These are phyloP conservation scores for Avena eriantha DNA, from an alignment of 176 grass and related monocot genomes.

Conservation along the genomic window DNA sequence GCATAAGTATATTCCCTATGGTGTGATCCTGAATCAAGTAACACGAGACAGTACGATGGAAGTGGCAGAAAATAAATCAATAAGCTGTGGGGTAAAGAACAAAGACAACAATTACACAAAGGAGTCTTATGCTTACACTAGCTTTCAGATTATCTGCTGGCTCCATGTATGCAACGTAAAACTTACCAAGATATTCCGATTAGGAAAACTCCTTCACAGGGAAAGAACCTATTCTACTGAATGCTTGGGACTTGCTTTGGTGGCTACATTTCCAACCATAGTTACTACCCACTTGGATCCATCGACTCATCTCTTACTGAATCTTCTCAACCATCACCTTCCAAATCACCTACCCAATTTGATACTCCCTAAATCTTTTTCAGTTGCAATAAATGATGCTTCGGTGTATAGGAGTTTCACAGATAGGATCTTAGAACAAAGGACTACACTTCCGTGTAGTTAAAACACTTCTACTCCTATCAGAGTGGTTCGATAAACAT, in stretches of 20 bases:
- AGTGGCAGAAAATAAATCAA: neutral
- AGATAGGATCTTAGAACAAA: neutral
- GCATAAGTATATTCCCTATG: neutral
- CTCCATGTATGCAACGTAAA: neutral
- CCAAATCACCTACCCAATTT: neutral
- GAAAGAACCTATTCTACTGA: neutral
- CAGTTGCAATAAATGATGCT: constrained; percentile 14
- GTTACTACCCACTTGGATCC: neutral
- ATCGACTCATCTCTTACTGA: neutral
- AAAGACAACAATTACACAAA: neutral
- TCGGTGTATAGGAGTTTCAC: neutral
- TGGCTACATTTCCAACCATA: constrained; percentile 22
- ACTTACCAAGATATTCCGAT: constrained; percentile 5
- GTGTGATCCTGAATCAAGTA: neutral
- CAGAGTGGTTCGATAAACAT: constrained; percentile 9
- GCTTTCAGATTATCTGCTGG: constrained; percentile 12
- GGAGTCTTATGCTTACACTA: neutral
- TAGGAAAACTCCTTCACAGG: constrained; percentile 6
- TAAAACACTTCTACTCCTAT: neutral
- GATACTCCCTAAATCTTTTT: neutral
- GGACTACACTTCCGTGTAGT: neutral
- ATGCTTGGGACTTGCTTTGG: constrained; percentile 7
- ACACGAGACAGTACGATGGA: neutral
- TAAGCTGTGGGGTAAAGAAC: neutral
- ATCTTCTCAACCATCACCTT: constrained; percentile 18